Base-by-base conservation (phyloP, 306 rosid species). In the Aeschynomene evenia region DNA sequence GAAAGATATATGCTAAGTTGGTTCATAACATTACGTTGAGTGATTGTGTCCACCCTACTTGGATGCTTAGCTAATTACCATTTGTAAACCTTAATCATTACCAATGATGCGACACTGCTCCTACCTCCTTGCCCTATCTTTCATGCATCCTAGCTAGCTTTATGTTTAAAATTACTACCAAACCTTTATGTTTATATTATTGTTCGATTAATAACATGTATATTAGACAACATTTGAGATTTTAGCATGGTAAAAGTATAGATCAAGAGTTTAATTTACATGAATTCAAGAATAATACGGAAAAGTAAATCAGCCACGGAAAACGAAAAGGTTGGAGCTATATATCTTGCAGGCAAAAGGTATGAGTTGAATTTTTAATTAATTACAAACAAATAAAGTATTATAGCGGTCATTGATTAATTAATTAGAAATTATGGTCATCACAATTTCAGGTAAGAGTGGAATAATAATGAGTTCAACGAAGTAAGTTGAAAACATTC, bases 21-120 rank as follows among this genome's bases (percentile, higher is more conserved):
- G 36, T 55, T 63, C 31, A 13, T 24, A 40, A 71, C 24, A 24
- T 19, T n/a, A 71, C 24, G 33, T 19, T n/a, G 51, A 65, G 58
- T 20, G 51, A 72, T 71, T 10, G 50, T 50, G 52, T 15, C 78
- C 78, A 57, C 64, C 42, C 54, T 21, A 34, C 55, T 71, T 71
- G 14, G 18, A 52, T 37, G 53, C 23, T 61, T 76, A 49, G 54
- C 39, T 16, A 63, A 43, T n/a, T n/a, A n/a, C n/a, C 34, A 28
- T 9, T 68, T 77, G 19, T 29, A 31, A 53, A 5, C 20, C 18
- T 14, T 40, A 64, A 78, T 78, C 58, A 78, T 71, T 21, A 20
- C 9, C n/a, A n/a, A n/a, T 7, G 48, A 68, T 61, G 75, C 42
- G 65, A 76, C 70, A 29, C 60, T 18, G 42, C 70, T 75, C 68